Evolutionary conservation across 176 grass and related monocot genomes (phyloP), one percentile per base, ranked within the genome.

Genomic region (Calamus simplicifolius): DNA sequence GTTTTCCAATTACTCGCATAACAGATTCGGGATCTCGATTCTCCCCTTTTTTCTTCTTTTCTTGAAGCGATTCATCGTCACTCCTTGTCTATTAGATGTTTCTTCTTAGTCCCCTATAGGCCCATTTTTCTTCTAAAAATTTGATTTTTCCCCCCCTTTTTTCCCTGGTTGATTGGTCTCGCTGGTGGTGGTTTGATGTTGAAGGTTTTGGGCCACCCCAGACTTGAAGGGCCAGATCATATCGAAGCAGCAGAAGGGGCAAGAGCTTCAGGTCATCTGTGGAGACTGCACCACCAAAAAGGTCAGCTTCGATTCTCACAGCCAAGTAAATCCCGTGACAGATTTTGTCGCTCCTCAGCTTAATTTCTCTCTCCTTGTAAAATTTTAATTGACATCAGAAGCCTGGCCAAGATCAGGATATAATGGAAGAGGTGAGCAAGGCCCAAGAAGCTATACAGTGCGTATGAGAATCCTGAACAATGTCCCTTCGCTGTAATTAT

Each of bases 361-460:
- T 61, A 31, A 59, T 17, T 1, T 17, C 8, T 51, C 18, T 79
- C 57, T 35, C 2, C 49, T 58, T 68, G 0, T 54, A 29, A 56
- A n/a, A n/a, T 58, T 25, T 48, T 26, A 50, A 15, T 63, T 66
- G n/a, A 29, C 73, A 62, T 83, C 78, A 88, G 93, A 97, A 91
- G 85, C 93, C 77, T 63, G 54, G 64, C 10, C 54, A 78, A 27
- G 87, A 88, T 4, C 79, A 67, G 67, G 81, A 85, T 55, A 75
- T 88, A 23, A 88, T 91, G 84, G 63, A 59, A 2, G 81, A 91
- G 31, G 81, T 97, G 29, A 62, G 81, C 2, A 91, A 62, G 63
- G 85, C 84, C 48, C 93, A 85, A 60, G 75, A 91, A 63, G 78
- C 81, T 43, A 82, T 97, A 81, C 92, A 85, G 92, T 97, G 75